These are phyloP conservation scores for Ophiocordyceps camponoti-floridani DNA, from an alignment of 2,329 filamentous ascomycete species.

Conservation along the genomic window DNA sequence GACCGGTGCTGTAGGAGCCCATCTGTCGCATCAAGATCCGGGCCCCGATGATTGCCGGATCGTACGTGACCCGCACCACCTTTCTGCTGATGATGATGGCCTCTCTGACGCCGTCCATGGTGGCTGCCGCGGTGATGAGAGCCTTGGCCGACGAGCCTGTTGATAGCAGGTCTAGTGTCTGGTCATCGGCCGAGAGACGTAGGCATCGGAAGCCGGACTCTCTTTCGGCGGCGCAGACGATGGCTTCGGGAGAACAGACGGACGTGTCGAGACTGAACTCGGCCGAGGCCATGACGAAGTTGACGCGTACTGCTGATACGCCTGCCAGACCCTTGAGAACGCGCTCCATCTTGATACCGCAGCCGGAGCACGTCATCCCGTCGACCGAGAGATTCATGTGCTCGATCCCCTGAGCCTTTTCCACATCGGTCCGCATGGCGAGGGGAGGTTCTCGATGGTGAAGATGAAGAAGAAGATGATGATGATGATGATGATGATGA, in stretches of 20 bases:
- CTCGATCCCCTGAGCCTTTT: conserved; percentile 10
- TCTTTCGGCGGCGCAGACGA: conserved; percentile 9
- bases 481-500: conserved; percentile 2
- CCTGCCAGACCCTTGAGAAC: conserved; percentile 10
- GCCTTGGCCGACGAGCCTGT: conserved; percentile 5
- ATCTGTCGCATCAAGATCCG: conserved; percentile 10
- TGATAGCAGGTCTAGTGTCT: conserved; percentile 12
- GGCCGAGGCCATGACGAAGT: conserved; percentile 19
- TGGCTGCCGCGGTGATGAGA: conserved; percentile 4
- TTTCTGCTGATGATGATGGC: conserved; percentile 11
- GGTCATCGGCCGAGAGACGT: conserved; percentile 8
- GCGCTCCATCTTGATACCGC: conserved; percentile 15
- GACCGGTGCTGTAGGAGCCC: conserved; percentile 5
- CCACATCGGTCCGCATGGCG: conserved; percentile 2
- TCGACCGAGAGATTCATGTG: conserved; percentile 11
- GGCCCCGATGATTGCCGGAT: conserved; percentile 15
- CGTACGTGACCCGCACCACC: conserved; percentile 14
- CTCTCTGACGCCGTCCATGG: conserved; percentile 9
- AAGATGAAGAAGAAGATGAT: not conserved
- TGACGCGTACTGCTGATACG: conserved; percentile 14
- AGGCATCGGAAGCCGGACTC: conserved; percentile 14
- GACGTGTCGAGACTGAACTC: conserved; percentile 13
- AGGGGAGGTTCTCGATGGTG: not conserved
- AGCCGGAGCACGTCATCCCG: conserved; percentile 20
- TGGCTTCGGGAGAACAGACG: conserved; percentile 8